Percentiles rank a stretch among this genome's conserved stretches.
Conservation (phyloP, 805 yeast genomes). For the Ogataea allantospora region DNA sequence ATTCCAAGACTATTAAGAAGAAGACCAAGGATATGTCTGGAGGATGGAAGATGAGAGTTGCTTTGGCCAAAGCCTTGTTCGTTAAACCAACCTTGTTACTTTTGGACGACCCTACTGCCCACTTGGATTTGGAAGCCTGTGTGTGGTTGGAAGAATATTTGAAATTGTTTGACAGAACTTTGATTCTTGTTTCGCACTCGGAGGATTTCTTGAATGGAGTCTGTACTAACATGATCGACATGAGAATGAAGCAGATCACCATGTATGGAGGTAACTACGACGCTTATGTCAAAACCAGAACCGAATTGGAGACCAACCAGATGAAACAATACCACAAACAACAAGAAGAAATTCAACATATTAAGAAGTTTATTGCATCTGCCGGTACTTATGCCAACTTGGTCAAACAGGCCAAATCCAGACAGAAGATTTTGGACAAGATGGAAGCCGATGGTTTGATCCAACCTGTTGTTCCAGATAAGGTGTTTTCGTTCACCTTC, state of each 20-base stretch:
- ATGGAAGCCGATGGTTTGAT: slow-evolving; percentile 99
- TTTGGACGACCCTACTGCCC: slow-evolving; percentile 99
- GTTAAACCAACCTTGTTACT: slow-evolving; percentile 94
- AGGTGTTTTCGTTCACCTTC: slow-evolving; percentile 90
- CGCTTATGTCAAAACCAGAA: slow-evolving; percentile 90
- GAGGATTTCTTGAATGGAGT: slow-evolving; percentile 99
- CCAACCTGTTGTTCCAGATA: slow-evolving; percentile 89
- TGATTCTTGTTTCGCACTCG: slow-evolving; percentile 94
- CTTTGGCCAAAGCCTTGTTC: slow-evolving; percentile 94
- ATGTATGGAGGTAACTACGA: slow-evolving; percentile 98
- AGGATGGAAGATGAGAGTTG: slow-evolving; percentile 99
- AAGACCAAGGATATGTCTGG: slow-evolving; percentile 99
- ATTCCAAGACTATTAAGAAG: slow-evolving; percentile 79
- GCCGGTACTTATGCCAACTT: slow-evolving; percentile 99
- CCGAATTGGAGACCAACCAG: slow-evolving; percentile 93
- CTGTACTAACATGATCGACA: slow-evolving; percentile 96
- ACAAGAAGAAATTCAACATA: slow-evolving; percentile 98
- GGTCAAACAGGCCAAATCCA: slow-evolving; percentile 97
- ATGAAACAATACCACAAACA: slow-evolving; percentile 96
- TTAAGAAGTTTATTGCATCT: slow-evolving; percentile 97
- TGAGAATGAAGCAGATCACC: slow-evolving; percentile 76
- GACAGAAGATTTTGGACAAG: slow-evolving; percentile 98
- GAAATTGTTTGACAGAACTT: slow-evolving; percentile 88
- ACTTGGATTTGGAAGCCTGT: slow-evolving; percentile 98
- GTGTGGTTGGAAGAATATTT: slow-evolving; percentile 99